These are phyloP conservation scores for Pseudonectria buxi DNA, from an alignment of 2,329 filamentous ascomycete genomes.

Conservation along the genomic window DNA sequence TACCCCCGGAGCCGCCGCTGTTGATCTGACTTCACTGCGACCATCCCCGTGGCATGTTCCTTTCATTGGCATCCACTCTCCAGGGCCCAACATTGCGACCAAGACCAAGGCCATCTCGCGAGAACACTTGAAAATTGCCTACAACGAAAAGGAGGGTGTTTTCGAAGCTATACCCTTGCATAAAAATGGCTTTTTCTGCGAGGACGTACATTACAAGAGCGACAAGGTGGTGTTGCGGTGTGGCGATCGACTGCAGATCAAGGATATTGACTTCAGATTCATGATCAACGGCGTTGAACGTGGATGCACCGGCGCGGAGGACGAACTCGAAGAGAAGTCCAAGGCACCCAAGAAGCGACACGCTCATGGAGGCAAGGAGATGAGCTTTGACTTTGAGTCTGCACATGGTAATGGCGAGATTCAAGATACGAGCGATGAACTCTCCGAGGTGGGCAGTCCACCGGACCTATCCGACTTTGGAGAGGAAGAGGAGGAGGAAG, in stretches of 20 bases:
- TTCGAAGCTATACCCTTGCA: slow-evolving; percentile 60
- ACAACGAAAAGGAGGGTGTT: slow-evolving; percentile 53
- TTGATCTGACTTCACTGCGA: slow-evolving; percentile 53
- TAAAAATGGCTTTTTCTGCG: slow-evolving; percentile 63
- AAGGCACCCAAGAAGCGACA: slow-evolving; percentile 39
- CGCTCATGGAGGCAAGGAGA: slow-evolving; percentile 56
- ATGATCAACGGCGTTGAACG: slow-evolving; percentile 57
- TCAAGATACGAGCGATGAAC: slow-evolving; percentile 48
- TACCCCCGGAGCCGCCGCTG: slow-evolving; percentile 50
- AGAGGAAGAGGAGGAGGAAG: slow-evolving; percentile 33
- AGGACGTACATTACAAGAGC: slow-evolving; percentile 52
- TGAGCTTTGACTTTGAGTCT: slow-evolving; percentile 68
- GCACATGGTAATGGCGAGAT: slow-evolving; percentile 50
- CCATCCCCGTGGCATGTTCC: slow-evolving; percentile 57
- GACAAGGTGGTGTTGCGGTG: slow-evolving; percentile 53
- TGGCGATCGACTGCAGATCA: slow-evolving; percentile 63
- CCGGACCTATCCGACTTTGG: slow-evolving; percentile 34
- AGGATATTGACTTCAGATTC: slow-evolving; percentile 62
- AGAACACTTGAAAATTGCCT: slow-evolving; percentile 66
- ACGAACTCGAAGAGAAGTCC: slow-evolving; percentile 43
- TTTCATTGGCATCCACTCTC: slow-evolving; percentile 67
- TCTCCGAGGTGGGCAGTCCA: slow-evolving; percentile 38
- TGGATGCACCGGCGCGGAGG: slow-evolving; percentile 53
- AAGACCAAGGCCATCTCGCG: slow-evolving; percentile 69
- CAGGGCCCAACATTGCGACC: slow-evolving; percentile 50